phyloP scores from a whole-genome alignment of 768 basidiomycete species.

The Amanita pallidorosea region DNA sequence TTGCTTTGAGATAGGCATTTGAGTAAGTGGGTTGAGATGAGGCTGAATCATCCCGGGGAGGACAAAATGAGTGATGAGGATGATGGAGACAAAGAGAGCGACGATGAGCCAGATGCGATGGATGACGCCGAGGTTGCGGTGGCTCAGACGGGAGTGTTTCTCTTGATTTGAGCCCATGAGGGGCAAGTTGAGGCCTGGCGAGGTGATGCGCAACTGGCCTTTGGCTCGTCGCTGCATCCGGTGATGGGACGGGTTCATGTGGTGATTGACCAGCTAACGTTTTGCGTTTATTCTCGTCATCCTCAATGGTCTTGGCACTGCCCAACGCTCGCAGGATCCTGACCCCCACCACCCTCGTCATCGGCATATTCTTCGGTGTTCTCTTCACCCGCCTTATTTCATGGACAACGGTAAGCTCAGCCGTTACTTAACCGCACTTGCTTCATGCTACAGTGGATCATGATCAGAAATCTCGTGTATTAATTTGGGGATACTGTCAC shows the following conservation, averaged over 20 bases:
- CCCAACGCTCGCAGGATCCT: conserved; percentile 35
- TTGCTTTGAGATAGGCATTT: conserved; percentile 45
- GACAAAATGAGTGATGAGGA: conserved; percentile 47
- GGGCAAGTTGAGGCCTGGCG: neutral
- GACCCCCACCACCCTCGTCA: conserved; percentile 40
- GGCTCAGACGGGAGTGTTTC: conserved; percentile 38
- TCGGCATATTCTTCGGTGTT: conserved; percentile 55
- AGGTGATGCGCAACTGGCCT: conserved; percentile 3
- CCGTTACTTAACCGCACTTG: neutral
- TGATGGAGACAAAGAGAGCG: conserved; percentile 39
- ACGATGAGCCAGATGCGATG: conserved; percentile 63
- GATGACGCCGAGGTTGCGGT: conserved; percentile 53
- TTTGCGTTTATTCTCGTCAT: neutral
- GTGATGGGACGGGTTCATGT: neutral
- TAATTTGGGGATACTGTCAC: too few relatives aligned
- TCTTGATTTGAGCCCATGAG: conserved; percentile 26
- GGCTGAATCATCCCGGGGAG: conserved; percentile 25
- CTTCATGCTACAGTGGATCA: conserved; percentile 5
- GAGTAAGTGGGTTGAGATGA: conserved; percentile 20
- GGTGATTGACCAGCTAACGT: neutral
- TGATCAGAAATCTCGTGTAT: too few relatives aligned
- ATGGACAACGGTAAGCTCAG: conserved; percentile 26
- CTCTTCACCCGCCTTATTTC: conserved; percentile 42
- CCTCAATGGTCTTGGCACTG: neutral
- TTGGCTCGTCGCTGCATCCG: conserved; percentile 5